Evolutionary conservation across 305 asterid genomes (phyloP).

Genomic region (Coffea humblotiana): DNA sequence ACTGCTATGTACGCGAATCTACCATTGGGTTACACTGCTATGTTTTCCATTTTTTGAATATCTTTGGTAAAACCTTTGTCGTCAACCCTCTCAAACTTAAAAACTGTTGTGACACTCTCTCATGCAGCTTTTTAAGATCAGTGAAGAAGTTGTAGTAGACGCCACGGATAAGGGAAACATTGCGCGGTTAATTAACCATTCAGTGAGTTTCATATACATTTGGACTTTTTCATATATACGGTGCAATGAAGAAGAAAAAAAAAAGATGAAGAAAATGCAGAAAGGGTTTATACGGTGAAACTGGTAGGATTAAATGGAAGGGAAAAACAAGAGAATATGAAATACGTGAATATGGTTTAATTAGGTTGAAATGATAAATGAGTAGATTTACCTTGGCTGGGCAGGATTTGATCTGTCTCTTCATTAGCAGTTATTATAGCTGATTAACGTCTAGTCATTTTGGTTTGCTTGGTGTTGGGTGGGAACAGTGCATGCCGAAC

Average conservation of each 20-base stretch:
- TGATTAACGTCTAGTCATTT: background rate
- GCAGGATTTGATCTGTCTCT: background rate
- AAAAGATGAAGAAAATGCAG: background rate
- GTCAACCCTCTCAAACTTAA: background rate
- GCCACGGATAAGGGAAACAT: conserved; percentile 98
- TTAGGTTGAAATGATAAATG: background rate
- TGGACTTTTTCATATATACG: background rate
- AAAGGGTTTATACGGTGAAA: background rate
- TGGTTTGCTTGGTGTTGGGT: conserved; percentile 1
- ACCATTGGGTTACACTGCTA: conserved; percentile 6
- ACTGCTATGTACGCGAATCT: conserved; percentile 72
- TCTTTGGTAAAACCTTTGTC: background rate
- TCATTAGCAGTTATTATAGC: background rate
- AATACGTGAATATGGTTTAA: background rate
- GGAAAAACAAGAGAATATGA: background rate
- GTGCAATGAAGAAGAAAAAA: background rate
- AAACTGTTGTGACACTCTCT: conserved; percentile 14
- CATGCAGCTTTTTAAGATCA: conserved; percentile 87
- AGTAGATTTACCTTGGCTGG: background rate
- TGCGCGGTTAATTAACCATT: conserved; percentile 97
- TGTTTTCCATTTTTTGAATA: background rate
- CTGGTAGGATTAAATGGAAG: background rate
- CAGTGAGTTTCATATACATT: conserved; percentile 48
- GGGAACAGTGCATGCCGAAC: conserved; percentile 90
- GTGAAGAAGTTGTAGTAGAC: conserved; percentile 97